A percentile compares a stretch with the other conserved stretches of the same genome.
Evolutionary conservation across 1,139 yeast genomes (phyloP).

Genomic region (Casaregolazyma suthepensis): DNA sequence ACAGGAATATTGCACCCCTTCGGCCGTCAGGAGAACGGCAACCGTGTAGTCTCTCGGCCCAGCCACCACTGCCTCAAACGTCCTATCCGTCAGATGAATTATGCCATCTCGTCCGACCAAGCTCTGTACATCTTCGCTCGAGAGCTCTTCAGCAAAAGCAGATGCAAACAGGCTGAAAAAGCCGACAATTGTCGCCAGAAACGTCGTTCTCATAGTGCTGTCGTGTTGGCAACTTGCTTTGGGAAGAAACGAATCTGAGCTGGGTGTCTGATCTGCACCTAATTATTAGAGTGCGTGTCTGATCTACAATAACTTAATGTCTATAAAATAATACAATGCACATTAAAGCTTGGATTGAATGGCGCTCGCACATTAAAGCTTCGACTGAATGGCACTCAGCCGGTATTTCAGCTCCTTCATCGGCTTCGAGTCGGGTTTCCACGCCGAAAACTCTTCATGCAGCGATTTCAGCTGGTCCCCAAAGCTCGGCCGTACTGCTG

Average conservation of each 20-base stretch:
- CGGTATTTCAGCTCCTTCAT: slow-evolving; percentile 80
- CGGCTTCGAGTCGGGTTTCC: slow-evolving; percentile 81
- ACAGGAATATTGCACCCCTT: slow-evolving; percentile 69
- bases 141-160: not conserved
- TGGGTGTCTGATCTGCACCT: not conserved
- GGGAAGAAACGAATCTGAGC: not conserved
- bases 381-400: slow-evolving; percentile 51
- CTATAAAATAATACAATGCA: not conserved
- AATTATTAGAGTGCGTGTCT: no score
- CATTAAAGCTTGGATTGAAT: not conserved
- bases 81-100: slow-evolving; percentile 53
- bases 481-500: slow-evolving; percentile 32
- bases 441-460: slow-evolving; percentile 64
- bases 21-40: slow-evolving; percentile 66
- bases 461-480: slow-evolving; percentile 52
- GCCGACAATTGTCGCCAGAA: not conserved
- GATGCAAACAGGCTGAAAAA: not conserved
- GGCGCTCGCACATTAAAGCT: no score
- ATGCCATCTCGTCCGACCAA: slow-evolving; percentile 28
- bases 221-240: not conserved
- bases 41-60: slow-evolving; percentile 70
- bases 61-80: slow-evolving; percentile 50
- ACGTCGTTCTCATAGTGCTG: not conserved
- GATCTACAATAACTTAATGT: not conserved
- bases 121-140: not conserved